These are phyloP conservation scores for Chlorella sorokiniana DNA, from an alignment of 139 green algal genomes.

Conservation along the genomic window DNA sequence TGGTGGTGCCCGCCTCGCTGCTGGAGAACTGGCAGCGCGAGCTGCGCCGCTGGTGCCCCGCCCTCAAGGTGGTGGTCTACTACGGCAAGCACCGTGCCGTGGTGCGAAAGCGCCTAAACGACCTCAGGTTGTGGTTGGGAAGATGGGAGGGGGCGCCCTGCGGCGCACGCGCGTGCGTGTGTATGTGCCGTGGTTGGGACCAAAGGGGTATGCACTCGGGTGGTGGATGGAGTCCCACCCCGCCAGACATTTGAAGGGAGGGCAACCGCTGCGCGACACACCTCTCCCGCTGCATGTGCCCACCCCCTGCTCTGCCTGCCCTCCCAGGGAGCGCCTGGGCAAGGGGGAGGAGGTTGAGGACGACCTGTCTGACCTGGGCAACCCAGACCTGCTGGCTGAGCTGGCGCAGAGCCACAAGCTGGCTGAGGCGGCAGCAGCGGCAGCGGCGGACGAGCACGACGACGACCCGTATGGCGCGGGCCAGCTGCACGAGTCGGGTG, in stretches of 20 bases:
- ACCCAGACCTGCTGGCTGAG: conserved; percentile 40
- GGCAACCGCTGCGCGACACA: too few relatives aligned
- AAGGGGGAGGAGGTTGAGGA: conserved; percentile 33
- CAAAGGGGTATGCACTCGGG: too few relatives aligned
- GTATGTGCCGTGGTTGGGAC: not conserved
- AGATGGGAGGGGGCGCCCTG: not conserved
- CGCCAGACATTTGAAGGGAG: too few relatives aligned
- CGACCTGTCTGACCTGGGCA: conserved; percentile 40
- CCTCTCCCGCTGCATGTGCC: not conserved
- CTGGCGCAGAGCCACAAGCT: conserved; percentile 26
- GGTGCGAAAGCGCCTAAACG: conserved; percentile 55
- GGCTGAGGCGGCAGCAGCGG: conserved; percentile 33
- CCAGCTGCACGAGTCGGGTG: conserved; percentile 19
- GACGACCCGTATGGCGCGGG: conserved; percentile 17
- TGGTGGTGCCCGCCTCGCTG: conserved; percentile 77
- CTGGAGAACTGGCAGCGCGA: conserved; percentile 94
- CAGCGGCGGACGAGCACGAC: conserved; percentile 37
- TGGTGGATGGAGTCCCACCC: too few relatives aligned
- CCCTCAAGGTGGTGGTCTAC: conserved; percentile 71
- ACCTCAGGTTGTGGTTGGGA: conserved; percentile 22
- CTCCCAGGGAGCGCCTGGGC: conserved; percentile 7
- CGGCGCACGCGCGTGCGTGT: not conserved
- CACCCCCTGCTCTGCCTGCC: not conserved
- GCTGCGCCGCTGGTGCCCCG: conserved; percentile 74
- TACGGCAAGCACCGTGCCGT: conserved; percentile 73